Evolutionary conservation across 306 rosid species (phyloP), one percentile per base, ranked within the genome.

Genomic region (Dryas drummondii): DNA sequence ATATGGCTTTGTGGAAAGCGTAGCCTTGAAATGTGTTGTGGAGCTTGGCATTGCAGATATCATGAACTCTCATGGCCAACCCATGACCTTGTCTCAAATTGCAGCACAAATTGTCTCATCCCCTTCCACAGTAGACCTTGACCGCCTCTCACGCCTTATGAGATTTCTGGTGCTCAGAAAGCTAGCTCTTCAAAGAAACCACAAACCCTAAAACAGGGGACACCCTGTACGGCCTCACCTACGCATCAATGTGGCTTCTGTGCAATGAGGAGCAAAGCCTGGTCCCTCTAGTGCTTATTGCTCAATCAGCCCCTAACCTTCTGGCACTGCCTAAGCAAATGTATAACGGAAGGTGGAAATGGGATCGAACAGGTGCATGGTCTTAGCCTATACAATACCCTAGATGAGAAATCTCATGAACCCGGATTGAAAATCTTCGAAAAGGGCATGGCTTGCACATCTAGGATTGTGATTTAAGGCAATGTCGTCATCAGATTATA

Each of bases 311-410:
- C 79, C 1, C 55, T 78, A 58, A 78, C 81, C 3, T 70, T 79
- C 40, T 82, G 84, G 87, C 81, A 72, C 13, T 49, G 11, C 22
- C 62, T 87, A 15, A 64, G 87, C 62, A 32, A 49, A 5, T 81
- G 85, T 12, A 78, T 66, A 2, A 80, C 47, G 63, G 82, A 77
- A 19, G 86, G 86, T 13, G 86, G 81, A 4, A 5, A 9, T 41
- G 77, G 82, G 0, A 84, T 77, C 49, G 7, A 72, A 7, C 77
- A 72, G 62, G 85, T 84, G 7, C 55, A 84, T n/a, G 87, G 87
- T 0, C 26, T 42, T 8, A 50, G 66, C 59, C 27, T 87, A 4
- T 84, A 83, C 70, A 83, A 82, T 17, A 46, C 81, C 6, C 71
- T 82, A 3, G 63, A 71, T 9, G 46, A n/a, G 22, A 78, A 81